Base-by-base conservation (phyloP, 495 filamentous ascomycete species). In the Xeromyces bisporus region DNA sequence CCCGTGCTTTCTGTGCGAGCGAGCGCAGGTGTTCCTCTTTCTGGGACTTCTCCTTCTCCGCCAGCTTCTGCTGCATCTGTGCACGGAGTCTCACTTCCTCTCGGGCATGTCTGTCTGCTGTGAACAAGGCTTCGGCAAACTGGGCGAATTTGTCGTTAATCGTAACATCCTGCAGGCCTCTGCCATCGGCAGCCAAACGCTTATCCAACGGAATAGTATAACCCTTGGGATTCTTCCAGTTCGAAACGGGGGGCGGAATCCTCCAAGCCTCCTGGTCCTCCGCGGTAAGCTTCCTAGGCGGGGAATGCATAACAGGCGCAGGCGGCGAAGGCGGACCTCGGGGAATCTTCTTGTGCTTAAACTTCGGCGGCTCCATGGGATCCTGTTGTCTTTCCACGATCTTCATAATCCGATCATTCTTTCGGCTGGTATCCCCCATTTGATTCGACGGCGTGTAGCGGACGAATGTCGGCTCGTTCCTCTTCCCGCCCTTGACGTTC, bases 121-220 rank as follows among this genome's bases (percentile, higher is more conserved):
- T 89, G 47, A 86, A 84, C 15, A 99, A 58, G 1, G 86, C 83
- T 59, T 99, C 89, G 0, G 84, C 76, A 51, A 99, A 93, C 50
- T 89, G 80, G 12, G 89, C 86, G 46, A 96, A 96, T 46, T 96
- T 99, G 61, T 99, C 89, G 55, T 96, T 99, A 49, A 99, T 96
- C 14, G 84, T 77, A 20, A 93, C 80, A 55, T 99, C 89, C 50
- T 92, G 81, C 41, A 96, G 56, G 6, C 82, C 82, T 44, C 91
- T 71, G 2, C 89, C 89, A 56, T 94, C 86, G 1, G 89, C 85
- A n/a, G 89, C 89, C 39, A 99, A 58, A 49, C 89, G 79, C 62
- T 96, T 99, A 47, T 96, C 91, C 14, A 99, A 58, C 2, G 89
- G 84, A 2, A 99, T 83, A 0, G 89, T 99, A 43, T 93, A 99